Base-by-base conservation (phyloP, 2,329 filamentous ascomycete species). In the Trichophyton simii region DNA sequence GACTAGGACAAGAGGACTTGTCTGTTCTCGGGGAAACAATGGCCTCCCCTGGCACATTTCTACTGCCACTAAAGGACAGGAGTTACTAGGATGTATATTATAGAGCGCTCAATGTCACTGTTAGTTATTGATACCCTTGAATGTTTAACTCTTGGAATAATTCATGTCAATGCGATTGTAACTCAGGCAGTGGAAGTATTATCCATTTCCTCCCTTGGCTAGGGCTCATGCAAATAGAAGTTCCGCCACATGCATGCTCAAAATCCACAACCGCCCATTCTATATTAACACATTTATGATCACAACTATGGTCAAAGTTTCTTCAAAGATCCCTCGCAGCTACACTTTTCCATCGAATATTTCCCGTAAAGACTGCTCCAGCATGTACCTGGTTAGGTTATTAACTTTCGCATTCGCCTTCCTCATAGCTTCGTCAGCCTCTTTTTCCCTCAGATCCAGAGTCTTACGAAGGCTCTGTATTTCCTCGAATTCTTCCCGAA, bases 21-120 rank as follows among this genome's bases (percentile, higher is more conserved):
- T 72, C 54, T 72, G 73, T 64, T 72, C 74, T 42, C 71, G 73
- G 62, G 67, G 67, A n/a, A 73, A 67, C 48, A 41, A 72, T 59
- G 70, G 75, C n/a, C 62, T 79, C 48, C 78, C 78, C 31, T 79
- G 76, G 76, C 78, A 79, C 67, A 72, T 79, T 61, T 75, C 74
- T 34, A 77, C 76, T 0, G 75, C 75, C 44, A 67, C 75, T 28
- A 73, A 72, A 65, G 75, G 73, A 36, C 74, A 76, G 63, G 71
- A 76, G 66, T 66, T 75, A 55, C 61, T 77, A 62, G 75, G 73
- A 64, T 73, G 73, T 69, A 69, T 74, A 67, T 67, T 76, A 62
- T 77, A 57, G 36, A 54, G 20, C n/a, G 28, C 15, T n/a, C 11
- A 50, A 38, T 67, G 4, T 62, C 63, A 54, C 44, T 48, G 28